A percentile compares a stretch with the other conserved stretches of the same genome.
phyloP scores from a whole-genome alignment of 164 flowering plant species.

The Sextonia rubra region DNA sequence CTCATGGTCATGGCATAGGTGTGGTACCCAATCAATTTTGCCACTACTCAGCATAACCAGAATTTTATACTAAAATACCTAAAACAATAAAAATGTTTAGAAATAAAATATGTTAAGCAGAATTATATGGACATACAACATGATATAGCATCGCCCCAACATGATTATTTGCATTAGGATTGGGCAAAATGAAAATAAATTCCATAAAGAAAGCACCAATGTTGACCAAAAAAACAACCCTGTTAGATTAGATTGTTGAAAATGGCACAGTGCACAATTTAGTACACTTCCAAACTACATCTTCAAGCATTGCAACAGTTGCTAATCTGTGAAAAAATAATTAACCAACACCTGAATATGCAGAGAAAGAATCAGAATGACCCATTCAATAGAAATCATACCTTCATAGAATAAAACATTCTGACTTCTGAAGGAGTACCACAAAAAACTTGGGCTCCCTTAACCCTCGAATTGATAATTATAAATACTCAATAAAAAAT shows the following conservation, averaged over 20 bases:
- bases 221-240: background rate
- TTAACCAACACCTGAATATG: conserved; percentile 18
- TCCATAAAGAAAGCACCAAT: background rate
- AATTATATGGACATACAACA: background rate
- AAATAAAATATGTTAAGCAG: no score
- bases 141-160: background rate
- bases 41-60: background rate
- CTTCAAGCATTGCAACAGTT: conserved; percentile 19
- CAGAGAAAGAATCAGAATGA: conserved; percentile 14
- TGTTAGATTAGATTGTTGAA: conserved; percentile 4
- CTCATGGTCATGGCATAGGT: no score
- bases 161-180: background rate
- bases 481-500: background rate
- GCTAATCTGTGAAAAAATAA: conserved; percentile 18
- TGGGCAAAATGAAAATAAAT: background rate
- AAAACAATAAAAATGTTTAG: no score
- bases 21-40: no score
- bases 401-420: conserved; percentile 22
- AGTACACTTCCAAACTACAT: conserved; percentile 14
- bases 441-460: conserved; percentile 33
- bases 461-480: conserved; percentile 17
- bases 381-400: conserved; percentile 17
- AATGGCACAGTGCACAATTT: conserved; percentile 6
- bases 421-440: conserved; percentile 22
- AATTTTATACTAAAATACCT: background rate